A percentile compares a stretch with the other conserved stretches of the same genome.
Conservation (phyloP, 1,139 yeast species). For the Candida sojae region DNA sequence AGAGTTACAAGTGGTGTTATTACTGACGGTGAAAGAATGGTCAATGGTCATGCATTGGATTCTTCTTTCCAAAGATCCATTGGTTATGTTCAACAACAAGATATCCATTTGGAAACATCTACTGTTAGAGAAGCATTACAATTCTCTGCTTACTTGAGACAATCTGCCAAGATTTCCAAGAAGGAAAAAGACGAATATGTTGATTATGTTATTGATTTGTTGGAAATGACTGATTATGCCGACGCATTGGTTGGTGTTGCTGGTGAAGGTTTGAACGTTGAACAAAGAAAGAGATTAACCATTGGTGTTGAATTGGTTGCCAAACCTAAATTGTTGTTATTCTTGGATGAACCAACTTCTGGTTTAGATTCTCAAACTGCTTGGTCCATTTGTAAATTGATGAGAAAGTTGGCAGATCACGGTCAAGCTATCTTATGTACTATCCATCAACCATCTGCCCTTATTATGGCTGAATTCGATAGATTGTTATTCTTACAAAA, state of each 20-base stretch:
- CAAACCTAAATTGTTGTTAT: conserved; percentile 34
- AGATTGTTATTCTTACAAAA: conserved; percentile 36
- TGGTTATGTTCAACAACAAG: conserved; percentile 43
- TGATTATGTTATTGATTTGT: conserved; percentile 33
- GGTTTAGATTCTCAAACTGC: conserved; percentile 46
- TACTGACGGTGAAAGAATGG: conserved; percentile 36
- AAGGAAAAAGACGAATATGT: conserved; percentile 35
- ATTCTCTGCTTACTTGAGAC: conserved; percentile 38
- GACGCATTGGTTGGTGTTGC: conserved; percentile 43
- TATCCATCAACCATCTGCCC: conserved; percentile 43
- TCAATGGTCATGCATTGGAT: conserved; percentile 32
- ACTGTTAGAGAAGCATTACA: conserved; percentile 39
- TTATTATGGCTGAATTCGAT: conserved; percentile 34
- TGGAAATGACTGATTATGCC: conserved; percentile 20
- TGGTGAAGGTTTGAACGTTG: conserved; percentile 42
- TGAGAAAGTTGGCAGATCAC: conserved; percentile 41
- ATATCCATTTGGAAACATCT: conserved; percentile 35
- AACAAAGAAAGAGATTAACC: conserved; percentile 37
- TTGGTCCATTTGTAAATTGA: conserved; percentile 43
- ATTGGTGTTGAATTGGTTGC: conserved; percentile 43
- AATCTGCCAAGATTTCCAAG: conserved; percentile 27
- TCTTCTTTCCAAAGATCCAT: conserved; percentile 39
- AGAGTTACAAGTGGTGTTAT: conserved; percentile 36
- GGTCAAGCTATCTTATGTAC: conserved; percentile 46
- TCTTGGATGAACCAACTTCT: conserved; percentile 40